Conservation (phyloP, 2,329 filamentous ascomycete genomes). For the Hypoxylon sp. region DNA sequence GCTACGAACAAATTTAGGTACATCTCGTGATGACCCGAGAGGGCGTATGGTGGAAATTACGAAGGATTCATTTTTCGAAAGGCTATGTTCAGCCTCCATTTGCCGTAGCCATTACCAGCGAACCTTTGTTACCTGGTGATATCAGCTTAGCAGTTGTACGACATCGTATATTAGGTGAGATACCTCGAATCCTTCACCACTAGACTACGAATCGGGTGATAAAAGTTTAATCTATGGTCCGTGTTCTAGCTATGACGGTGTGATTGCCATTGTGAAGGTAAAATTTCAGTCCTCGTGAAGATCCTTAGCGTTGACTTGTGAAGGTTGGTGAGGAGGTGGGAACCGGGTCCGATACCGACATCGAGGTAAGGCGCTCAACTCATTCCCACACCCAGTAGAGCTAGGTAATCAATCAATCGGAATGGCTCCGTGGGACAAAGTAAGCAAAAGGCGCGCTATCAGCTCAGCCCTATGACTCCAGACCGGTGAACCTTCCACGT, state of each 20-base stretch:
- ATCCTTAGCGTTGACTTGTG: too few species aligned
- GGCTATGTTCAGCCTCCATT: conserved; percentile 13
- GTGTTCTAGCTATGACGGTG: too few species aligned
- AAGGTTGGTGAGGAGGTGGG: not conserved
- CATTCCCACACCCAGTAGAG: not conserved
- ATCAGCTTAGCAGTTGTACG: too few species aligned
- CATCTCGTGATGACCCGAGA: conserved; percentile 11
- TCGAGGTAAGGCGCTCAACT: conserved; percentile 18
- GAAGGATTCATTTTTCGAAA: conserved; percentile 14
- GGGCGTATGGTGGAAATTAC: conserved; percentile 27
- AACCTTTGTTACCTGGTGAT: too few species aligned
- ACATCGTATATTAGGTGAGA: conserved; percentile 18
- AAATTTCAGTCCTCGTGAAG: not conserved
- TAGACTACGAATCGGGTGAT: too few species aligned
- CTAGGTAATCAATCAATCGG: conserved; percentile 18
- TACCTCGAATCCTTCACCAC: conserved; percentile 8
- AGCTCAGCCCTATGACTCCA: conserved; percentile 19
- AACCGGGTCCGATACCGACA: not conserved
- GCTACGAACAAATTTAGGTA: not conserved
- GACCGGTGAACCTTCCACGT: too few species aligned
- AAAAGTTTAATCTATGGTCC: too few species aligned
- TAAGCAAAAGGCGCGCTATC: conserved; percentile 4
- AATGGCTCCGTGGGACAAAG: conserved; percentile 3
- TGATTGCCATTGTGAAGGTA: not conserved
- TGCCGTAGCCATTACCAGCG: not conserved